Evolutionary conservation across 306 rosid genomes (phyloP).

Genomic region (Fagus crenata): DNA sequence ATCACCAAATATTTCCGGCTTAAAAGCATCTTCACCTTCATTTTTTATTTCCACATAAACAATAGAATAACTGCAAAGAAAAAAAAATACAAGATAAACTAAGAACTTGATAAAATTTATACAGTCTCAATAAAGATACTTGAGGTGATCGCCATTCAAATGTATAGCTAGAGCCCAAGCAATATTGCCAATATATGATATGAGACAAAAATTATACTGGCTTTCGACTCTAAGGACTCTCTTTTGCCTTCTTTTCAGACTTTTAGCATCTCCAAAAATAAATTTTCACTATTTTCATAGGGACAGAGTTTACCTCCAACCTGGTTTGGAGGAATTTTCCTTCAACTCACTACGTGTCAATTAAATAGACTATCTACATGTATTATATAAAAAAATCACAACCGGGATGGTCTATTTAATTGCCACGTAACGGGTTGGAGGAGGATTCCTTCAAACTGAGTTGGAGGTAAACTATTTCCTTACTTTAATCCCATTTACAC

Average conservation of each 20-base stretch:
- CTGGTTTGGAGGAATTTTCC: too few species aligned
- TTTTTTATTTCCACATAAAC: constrained; percentile 75
- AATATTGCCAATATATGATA: background rate
- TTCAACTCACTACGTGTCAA: too few species aligned
- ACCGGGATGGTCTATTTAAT: too few species aligned
- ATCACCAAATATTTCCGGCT: constrained; percentile 68
- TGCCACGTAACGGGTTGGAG: too few species aligned
- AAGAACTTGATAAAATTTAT: constrained; percentile 2
- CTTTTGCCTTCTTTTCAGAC: constrained; percentile 4
- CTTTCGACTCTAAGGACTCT: background rate
- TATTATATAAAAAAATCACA: too few species aligned
- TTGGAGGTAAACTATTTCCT: too few species aligned
- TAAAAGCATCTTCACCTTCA: constrained; percentile 90
- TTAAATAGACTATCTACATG: too few species aligned
- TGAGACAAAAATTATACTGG: background rate
- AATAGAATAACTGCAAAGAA: constrained; percentile 62
- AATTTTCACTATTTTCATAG: background rate
- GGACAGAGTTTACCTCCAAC: too few species aligned
- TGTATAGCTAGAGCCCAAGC: background rate
- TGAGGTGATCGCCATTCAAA: background rate
- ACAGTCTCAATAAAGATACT: background rate
- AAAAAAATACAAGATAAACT: constrained; percentile 24
- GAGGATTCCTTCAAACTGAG: too few species aligned
- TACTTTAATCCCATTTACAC: background rate
- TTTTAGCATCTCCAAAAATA: background rate